Base-by-base conservation (phyloP, 176 grass and related monocot genomes). In the Zea luxurians region DNA sequence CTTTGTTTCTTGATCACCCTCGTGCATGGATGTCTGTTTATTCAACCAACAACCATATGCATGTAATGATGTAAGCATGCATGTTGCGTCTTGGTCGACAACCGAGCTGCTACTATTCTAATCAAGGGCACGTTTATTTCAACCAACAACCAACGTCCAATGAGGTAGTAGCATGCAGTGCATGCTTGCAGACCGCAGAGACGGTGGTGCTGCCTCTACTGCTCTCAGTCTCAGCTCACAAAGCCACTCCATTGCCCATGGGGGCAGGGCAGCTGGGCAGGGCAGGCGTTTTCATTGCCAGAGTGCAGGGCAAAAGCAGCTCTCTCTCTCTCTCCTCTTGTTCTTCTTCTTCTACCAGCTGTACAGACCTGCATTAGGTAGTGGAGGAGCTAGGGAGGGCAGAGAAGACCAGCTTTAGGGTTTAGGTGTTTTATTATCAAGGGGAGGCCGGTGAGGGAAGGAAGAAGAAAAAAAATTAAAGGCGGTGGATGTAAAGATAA, bases 281-380 rank as follows among this genome's bases (percentile, higher is more conserved):
- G 36, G 15, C 72, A 74, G 53, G 72, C 72, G 80, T 75, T 88
- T 84, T 88, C 76, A 88, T 84, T 84, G 77, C 63, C 77, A 42
- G 61, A 75, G 77, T 75, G 86, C 60, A 82, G 68, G 63, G 54
- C 10, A 83, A 83, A 88, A 83, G 86, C 81, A 27, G 27, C 27
- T 27, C 27, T 27, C 27, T 27, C 27, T 27, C 27, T 27, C 27
- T 27, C 27, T 27, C 27, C n/a, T n/a, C n/a, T n/a, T n/a, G n/a
- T 27, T 27, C 27, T 27, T 27, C 27, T 84, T 70, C 84, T 84
- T 88, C 69, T 75, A 84, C 63, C 86, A 88, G 86, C 86, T 88
- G 81, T 80, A 84, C 75, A 88, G 76, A 84, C 86, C 86, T 88
- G 81, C 81, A 80, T 84, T 88, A 84, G 75, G 27, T 88, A 80